phyloP scores from a whole-genome alignment of 2,329 filamentous ascomycete species.

The Cladobotryum protrusum region DNA sequence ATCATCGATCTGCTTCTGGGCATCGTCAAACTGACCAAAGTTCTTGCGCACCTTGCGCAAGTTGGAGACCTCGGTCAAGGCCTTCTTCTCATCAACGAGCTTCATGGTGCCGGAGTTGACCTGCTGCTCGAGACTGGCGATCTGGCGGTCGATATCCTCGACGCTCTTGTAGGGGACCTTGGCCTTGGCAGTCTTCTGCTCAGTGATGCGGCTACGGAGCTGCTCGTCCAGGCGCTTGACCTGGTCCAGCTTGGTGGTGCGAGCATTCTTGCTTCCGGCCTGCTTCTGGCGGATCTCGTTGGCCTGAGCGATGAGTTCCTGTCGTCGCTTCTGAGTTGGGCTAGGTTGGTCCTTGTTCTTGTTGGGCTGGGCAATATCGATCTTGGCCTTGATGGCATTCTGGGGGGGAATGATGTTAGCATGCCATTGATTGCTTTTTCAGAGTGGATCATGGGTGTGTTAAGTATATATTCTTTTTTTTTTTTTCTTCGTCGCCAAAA shows the following conservation, averaged over 20 bases:
- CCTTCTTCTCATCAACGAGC: constrained; percentile 95
- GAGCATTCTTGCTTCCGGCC: constrained; percentile 76
- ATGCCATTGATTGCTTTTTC: background rate
- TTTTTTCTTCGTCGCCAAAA: background rate
- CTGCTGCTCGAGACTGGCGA: constrained; percentile 72
- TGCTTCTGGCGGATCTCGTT: constrained; percentile 83
- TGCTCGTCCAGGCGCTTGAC: constrained; percentile 89
- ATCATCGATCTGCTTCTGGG: constrained; percentile 84
- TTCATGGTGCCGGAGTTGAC: constrained; percentile 89
- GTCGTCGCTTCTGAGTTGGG: constrained; percentile 72
- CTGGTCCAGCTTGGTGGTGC: constrained; percentile 74
- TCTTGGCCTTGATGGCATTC: constrained; percentile 83
- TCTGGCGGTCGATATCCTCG: constrained; percentile 82
- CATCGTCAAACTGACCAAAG: constrained; percentile 76
- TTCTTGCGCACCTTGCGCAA: constrained; percentile 87
- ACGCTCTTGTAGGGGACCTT: constrained; percentile 79
- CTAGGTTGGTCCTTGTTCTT: constrained; percentile 72
- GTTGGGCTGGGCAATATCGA: constrained; percentile 72
- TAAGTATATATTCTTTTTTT: background rate
- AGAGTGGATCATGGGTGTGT: background rate
- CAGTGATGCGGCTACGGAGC: constrained; percentile 74
- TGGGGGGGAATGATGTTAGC: constrained; percentile 30
- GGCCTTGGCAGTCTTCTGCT: constrained; percentile 79
- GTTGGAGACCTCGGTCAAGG: constrained; percentile 72
- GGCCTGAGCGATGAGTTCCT: constrained; percentile 77